Base-by-base conservation (phyloP, 306 rosid genomes). In the Sicyos baderoa region DNA sequence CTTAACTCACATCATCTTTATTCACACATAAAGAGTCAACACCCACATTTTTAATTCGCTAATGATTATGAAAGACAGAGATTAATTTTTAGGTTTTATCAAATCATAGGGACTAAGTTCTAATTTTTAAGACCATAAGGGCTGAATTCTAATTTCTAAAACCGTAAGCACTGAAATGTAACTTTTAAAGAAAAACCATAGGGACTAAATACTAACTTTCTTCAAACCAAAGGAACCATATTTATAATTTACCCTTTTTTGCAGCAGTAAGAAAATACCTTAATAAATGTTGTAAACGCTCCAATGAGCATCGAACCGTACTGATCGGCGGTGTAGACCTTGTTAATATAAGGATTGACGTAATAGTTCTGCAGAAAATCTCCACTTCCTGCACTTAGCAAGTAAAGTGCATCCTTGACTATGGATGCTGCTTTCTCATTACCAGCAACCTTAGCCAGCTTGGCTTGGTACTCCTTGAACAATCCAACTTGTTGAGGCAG, bases 301-400 rank as follows among this genome's bases (percentile, higher is more conserved):
- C 72, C 84, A 51, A 90, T 45, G 37, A 94, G 90, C 79, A 54
- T 48, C 11, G 86, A 63, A 0, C 75, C 57, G 52, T 94, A 94
- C 81, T 86, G 85, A 57, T 90, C 97, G 42, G 87, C 80, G 56
- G 99, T 88, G 85, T 77, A 45, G 79, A n/a, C 75, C 67, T 60
- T 80, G 83, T 87, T 86, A 66, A 94, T 5, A 52, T 54, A 76
- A 63, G 99, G 96, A 78, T 90, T 94, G 62, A 84, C 79, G 68
- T 94, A 94, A 75, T 94, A 94, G 63, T 94, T 94, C 85, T 90
- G 99, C 54, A 90, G 72, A 78, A 82, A 90, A 72, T 94, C 99
- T 74, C 92, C 83, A 64, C 79, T 90, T 0, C 99, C 97, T 73
- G 89, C 95, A 75, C 96, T 89, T 76, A 94, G 55, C 47, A 94